Evolutionary conservation across 2,329 filamentous ascomycete species (phyloP).

Genomic region (Neofusicoccum kwambonambiense): DNA sequence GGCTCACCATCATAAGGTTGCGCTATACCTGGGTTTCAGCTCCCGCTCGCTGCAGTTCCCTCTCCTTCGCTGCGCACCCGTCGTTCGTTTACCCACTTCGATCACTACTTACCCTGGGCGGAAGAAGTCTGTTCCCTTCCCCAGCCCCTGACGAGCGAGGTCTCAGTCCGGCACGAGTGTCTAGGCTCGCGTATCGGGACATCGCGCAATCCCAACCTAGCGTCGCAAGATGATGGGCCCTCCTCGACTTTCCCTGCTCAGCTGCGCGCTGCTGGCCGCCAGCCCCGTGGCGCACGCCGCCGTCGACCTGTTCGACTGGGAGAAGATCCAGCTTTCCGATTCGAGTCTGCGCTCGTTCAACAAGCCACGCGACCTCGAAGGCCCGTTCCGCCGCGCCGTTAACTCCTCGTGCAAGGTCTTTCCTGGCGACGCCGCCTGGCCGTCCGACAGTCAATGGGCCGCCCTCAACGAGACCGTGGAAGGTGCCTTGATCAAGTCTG

Average conservation of each 20-base stretch:
- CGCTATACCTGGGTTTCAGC: not conserved
- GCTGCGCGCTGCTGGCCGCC: conserved; percentile 9
- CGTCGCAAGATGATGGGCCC: not conserved
- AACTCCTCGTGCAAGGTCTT: conserved; percentile 46
- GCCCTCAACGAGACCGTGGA: conserved; percentile 47
- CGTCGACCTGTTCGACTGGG: conserved; percentile 10
- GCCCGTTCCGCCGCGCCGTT: not conserved
- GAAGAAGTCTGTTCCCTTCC: not conserved
- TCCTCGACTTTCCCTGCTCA: not conserved
- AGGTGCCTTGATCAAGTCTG: conserved; percentile 45
- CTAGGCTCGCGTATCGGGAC: conserved; percentile 3
- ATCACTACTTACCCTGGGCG: not conserved
- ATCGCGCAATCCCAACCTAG: not conserved
- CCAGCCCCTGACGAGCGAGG: not conserved
- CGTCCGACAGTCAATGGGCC: conserved; percentile 46
- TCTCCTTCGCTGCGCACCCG: not conserved
- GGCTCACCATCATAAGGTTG: not conserved
- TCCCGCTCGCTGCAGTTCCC: not conserved
- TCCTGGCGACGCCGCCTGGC: conserved; percentile 50
- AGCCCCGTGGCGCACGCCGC: not conserved
- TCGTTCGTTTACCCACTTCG: not conserved
- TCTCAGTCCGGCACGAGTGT: not conserved
- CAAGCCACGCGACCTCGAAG: not conserved
- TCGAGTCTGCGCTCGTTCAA: not conserved
- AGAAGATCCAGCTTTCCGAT: conserved; percentile 3